Percentiles rank a stretch among this genome's conserved stretches.
phyloP scores from a whole-genome alignment of 176 grass and related monocot species.

The Aegilops bicornis region DNA sequence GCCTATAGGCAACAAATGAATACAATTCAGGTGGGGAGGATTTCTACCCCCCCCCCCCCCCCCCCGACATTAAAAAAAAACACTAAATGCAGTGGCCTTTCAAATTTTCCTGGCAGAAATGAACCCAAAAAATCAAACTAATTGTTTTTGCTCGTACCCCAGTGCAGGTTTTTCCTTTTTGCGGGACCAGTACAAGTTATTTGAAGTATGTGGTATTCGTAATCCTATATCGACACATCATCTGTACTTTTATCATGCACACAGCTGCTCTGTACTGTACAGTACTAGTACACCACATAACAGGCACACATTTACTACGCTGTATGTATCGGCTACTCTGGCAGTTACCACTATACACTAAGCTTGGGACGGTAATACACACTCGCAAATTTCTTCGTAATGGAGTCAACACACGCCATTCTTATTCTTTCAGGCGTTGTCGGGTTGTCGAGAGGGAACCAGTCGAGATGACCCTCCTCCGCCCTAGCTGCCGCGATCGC shows the following conservation, averaged over 20 bases:
- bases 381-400: conserved; percentile 70
- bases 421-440: conserved; percentile 90
- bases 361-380: conserved; percentile 76
- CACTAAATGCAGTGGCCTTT: too few species aligned
- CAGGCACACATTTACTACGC: not conserved
- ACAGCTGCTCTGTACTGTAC: too few species aligned
- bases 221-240: not conserved
- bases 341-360: conserved; percentile 49
- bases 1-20: too few species aligned
- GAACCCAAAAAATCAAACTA: too few species aligned
- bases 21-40: too few species aligned
- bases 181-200: too few species aligned
- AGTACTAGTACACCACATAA: not conserved
- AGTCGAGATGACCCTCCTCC: conserved; percentile 62
- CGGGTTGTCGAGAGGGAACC: conserved; percentile 90
- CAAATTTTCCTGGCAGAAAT: too few species aligned
- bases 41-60: too few species aligned
- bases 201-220: not conserved
- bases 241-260: conserved; percentile 7
- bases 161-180: too few species aligned
- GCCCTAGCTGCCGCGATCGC: conserved; percentile 65
- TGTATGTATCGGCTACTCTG: not conserved
- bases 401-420: conserved; percentile 82
- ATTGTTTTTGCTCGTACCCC: too few species aligned
- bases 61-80: too few species aligned